Evolutionary conservation across 1,284 basidiomycete species (phyloP).

Genomic region (Veloporphyrellus conicus): DNA sequence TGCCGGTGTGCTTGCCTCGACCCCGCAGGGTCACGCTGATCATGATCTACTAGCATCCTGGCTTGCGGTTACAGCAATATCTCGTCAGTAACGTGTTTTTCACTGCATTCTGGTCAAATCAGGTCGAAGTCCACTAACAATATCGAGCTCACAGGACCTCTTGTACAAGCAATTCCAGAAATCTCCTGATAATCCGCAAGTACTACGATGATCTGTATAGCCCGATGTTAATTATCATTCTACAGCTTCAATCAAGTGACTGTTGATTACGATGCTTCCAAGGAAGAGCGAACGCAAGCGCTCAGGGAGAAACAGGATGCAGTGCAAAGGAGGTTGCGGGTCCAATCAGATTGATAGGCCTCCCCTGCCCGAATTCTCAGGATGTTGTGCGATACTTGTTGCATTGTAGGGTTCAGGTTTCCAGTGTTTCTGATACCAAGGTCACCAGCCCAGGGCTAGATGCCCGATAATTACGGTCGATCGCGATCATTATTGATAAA

Average conservation of each 20-base stretch:
- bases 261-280: slow-evolving; percentile 76
- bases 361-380: not conserved
- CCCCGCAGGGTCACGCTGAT: slow-evolving; percentile 6
- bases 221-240: not conserved
- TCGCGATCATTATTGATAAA: slow-evolving; percentile 10
- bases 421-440: slow-evolving; percentile 6
- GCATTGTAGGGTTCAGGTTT: not conserved
- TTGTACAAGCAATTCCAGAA: slow-evolving; percentile 85
- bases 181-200: slow-evolving; percentile 83
- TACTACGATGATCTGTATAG: slow-evolving; percentile 11
- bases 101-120: slow-evolving; percentile 13
- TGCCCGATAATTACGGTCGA: not conserved
- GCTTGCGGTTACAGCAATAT: slow-evolving; percentile 81
- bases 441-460: not conserved
- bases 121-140: slow-evolving; percentile 5
- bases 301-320: slow-evolving; percentile 56
- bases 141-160: slow-evolving; percentile 48
- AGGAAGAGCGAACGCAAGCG: slow-evolving; percentile 75
- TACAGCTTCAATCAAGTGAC: slow-evolving; percentile 76
- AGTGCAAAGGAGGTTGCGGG: slow-evolving; percentile 48
- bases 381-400: slow-evolving; percentile 1
- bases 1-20: slow-evolving; percentile 19
- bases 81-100: slow-evolving; percentile 46
- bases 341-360: slow-evolving; percentile 25
- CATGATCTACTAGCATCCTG: slow-evolving; percentile 58